A percentile compares a stretch with the other conserved stretches of the same genome.
Evolutionary conservation across 2,329 filamentous ascomycete species (phyloP).

Genomic region (Aspergillus novofumigatus): DNA sequence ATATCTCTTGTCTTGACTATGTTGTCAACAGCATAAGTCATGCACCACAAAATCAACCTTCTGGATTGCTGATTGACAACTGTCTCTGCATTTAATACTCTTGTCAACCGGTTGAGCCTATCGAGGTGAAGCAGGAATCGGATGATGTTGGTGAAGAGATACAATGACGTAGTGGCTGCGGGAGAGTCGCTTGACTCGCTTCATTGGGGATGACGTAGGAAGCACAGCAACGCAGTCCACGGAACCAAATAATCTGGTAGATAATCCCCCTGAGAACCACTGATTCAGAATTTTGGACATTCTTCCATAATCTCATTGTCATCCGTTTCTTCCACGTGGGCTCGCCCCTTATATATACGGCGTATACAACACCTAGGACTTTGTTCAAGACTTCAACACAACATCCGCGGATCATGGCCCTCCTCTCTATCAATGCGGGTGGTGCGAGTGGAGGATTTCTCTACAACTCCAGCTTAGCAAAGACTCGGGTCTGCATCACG

Average conservation of each 20-base stretch:
- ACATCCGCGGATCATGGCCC: conserved; percentile 22
- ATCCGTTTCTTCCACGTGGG: neutral
- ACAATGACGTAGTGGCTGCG: neutral
- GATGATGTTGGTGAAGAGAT: neutral
- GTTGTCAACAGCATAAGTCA: neutral
- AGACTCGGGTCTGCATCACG: conserved; percentile 31
- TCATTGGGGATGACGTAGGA: neutral
- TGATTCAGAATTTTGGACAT: neutral
- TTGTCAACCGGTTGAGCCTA: neutral
- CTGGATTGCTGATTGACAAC: neutral
- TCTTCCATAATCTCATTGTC: neutral
- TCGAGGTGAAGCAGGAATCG: neutral
- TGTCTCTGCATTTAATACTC: neutral
- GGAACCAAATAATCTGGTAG: neutral
- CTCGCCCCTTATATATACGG: neutral
- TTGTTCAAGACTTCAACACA: neutral
- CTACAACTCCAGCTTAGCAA: conserved; percentile 31
- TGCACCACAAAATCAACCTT: neutral
- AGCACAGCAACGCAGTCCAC: neutral
- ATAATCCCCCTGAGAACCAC: neutral
- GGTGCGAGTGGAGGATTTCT: conserved; percentile 31
- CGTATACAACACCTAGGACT: neutral
- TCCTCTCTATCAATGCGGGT: conserved; percentile 30
- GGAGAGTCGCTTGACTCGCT: neutral
- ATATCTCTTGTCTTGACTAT: neutral